Evolutionary conservation across 2,329 filamentous ascomycete genomes (phyloP).

Genomic region (Venturia nashicola): DNA sequence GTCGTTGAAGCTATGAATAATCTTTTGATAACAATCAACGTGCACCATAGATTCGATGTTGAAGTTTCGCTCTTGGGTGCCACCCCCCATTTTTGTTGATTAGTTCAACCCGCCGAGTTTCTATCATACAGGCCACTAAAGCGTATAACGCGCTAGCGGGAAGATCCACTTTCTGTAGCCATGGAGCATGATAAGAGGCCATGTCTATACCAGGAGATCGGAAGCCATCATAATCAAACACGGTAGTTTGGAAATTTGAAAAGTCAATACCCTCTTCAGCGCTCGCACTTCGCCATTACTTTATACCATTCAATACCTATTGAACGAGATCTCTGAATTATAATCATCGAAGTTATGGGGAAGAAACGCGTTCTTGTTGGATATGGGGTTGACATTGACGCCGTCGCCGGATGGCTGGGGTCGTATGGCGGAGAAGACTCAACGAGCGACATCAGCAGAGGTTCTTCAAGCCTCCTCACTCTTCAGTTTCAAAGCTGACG

Average conservation of each 20-base stretch:
- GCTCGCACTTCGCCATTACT: neutral
- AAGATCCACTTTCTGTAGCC: neutral
- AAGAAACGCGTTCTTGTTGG: slow-evolving; percentile 43
- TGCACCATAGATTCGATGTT: neutral
- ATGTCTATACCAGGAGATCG: no score
- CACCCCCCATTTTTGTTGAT: neutral
- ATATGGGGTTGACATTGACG: slow-evolving; percentile 64
- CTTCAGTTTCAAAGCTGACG: neutral
- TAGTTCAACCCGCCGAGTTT: neutral
- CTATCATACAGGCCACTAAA: neutral
- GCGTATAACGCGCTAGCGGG: neutral
- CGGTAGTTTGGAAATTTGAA: neutral
- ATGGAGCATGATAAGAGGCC: neutral
- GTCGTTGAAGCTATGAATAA: neutral
- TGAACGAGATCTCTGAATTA: neutral
- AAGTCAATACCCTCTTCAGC: neutral
- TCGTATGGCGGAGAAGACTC: slow-evolving; percentile 64
- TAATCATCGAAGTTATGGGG: slow-evolving; percentile 21
- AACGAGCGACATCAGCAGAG: slow-evolving; percentile 59
- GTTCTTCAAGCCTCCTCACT: slow-evolving; percentile 22
- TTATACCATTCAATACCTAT: neutral
- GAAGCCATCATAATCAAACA: neutral
- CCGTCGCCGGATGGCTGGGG: slow-evolving; percentile 65
- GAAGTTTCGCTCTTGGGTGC: neutral
- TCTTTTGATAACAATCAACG: neutral